Evolutionary conservation across 768 basidiomycete species (phyloP).

Genomic region (Collybiopsis luxurians): DNA sequence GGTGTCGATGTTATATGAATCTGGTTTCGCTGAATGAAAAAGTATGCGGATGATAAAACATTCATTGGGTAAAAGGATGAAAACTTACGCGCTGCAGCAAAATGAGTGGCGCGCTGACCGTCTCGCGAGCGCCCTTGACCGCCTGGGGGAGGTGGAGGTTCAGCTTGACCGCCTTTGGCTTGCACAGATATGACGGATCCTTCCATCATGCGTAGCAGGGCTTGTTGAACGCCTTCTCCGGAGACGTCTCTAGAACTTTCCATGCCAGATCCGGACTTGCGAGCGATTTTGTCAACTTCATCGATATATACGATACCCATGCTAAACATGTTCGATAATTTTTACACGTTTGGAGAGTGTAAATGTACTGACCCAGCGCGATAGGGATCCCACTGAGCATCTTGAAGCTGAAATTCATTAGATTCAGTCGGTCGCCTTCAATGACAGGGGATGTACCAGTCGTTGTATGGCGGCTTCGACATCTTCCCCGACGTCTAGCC

Average conservation of each 20-base stretch:
- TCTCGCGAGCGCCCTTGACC: conserved; percentile 46
- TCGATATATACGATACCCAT: conserved; percentile 96
- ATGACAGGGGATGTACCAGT: conserved; percentile 44
- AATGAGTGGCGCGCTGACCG: conserved; percentile 46
- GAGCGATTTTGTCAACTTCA: conserved; percentile 92
- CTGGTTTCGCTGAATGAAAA: conserved; percentile 51
- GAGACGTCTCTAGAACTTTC: conserved; percentile 86
- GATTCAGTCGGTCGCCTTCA: conserved; percentile 5
- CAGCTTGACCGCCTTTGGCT: conserved; percentile 55
- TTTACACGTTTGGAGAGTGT: conserved; percentile 4
- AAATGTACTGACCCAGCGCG: conserved; percentile 64
- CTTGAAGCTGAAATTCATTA: conserved; percentile 60
- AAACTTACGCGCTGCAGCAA: conserved; percentile 30
- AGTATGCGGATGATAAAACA: not conserved
- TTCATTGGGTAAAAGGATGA: conserved; percentile 4
- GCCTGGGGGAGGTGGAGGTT: conserved; percentile 42
- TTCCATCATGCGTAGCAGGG: conserved; percentile 91
- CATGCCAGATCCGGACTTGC: conserved; percentile 53
- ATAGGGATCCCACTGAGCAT: conserved; percentile 84
- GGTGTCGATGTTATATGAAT: conserved; percentile 78
- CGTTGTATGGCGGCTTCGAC: conserved; percentile 91
- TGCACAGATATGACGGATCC: conserved; percentile 83
- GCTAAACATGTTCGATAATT: conserved; percentile 33
- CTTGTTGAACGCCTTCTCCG: conserved; percentile 96
- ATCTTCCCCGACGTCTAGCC: conserved; percentile 89